Percentiles rank a stretch among this genome's conserved stretches.
These are phyloP conservation scores for Bolboschoenoplectus hybrid DNA, from an alignment of 202 grass and related monocot genomes.

Conservation along the genomic window DNA sequence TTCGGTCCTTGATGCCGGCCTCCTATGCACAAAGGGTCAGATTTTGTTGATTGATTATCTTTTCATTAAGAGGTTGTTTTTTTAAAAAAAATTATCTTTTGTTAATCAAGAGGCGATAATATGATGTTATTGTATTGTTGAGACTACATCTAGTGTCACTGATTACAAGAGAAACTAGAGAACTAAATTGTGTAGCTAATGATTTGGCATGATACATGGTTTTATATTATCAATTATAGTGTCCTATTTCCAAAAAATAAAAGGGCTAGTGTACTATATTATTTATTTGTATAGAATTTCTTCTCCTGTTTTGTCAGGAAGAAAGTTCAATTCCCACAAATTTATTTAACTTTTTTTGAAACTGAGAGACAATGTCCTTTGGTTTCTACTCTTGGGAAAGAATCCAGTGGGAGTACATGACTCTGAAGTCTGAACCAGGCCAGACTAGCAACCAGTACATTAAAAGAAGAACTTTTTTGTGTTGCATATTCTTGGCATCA, in stretches of 20 bases:
- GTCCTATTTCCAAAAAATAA: conserved; percentile 12
- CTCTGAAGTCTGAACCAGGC: background rate
- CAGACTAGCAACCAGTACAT: background rate
- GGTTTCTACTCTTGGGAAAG: conserved; percentile 31
- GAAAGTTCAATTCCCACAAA: background rate
- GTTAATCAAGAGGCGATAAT: background rate
- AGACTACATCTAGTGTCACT: background rate
- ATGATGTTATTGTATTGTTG: background rate
- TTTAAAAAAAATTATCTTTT: background rate
- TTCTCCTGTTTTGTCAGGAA: conserved; percentile 1
- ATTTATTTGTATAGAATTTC: background rate
- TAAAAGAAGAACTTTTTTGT: conserved; percentile 41
- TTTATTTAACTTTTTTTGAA: background rate
- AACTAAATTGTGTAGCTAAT: background rate
- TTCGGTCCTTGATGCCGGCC: conserved; percentile 80
- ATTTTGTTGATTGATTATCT: background rate
- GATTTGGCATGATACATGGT: background rate
- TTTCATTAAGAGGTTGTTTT: background rate
- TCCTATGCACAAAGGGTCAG: conserved; percentile 76
- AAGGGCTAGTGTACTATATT: background rate
- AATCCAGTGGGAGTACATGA: conserved; percentile 16
- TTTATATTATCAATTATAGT: background rate
- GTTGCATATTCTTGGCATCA: conserved; percentile 2
- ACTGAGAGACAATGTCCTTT: conserved; percentile 22
- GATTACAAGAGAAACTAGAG: background rate